Base-by-base conservation (phyloP, 768 basidiomycete species). In the Megacollybia marginata region DNA sequence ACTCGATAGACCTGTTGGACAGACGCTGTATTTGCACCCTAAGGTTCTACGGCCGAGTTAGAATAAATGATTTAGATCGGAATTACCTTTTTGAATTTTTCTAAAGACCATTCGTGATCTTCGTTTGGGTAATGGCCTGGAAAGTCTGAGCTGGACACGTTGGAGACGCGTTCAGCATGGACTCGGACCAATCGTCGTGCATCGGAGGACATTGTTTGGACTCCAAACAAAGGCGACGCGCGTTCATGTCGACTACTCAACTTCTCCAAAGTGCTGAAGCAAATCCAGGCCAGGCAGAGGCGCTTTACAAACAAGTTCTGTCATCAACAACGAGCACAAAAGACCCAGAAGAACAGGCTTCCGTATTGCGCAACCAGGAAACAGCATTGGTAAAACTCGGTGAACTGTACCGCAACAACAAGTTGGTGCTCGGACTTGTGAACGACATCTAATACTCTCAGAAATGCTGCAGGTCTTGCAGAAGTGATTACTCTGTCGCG, bases 141-240 rank as follows among this genome's bases (percentile, higher is more conserved):
- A 60, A 82, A 96, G 54, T 96, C 88, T 9, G 89, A 86, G 58
- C 84, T 92, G 0, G 92, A 87, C 11, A 96, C 84, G 68, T 95
- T 67, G 0, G 82, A 78, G 33, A 88, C 78, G 6, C 80, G 76
- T 60, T 92, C 90, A 40, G 82, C 76, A 40, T 77, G 73, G 19
- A 91, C 66, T 34, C 78, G 77, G 12, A 92, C 88, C 46, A 88
- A 79, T 46, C 82, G 66, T 40, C 76, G 65, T 7, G 66, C 52
- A 54, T 72, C 56, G 52, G 55, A 49, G 8, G 38, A 40, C 38
- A 40, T 40, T 18, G 38, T 28, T 28, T 28, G 23, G 23, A 3
- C 6, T 28, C 23, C 23, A 28, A 28, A 28, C 23, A 28, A 28
- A 28, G 23, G 6, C 23, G 23, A 28, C 23, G 23, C 23, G 23